phyloP scores from a whole-genome alignment of 2,329 filamentous ascomycete genomes.

The Pyricularia sp. region DNA sequence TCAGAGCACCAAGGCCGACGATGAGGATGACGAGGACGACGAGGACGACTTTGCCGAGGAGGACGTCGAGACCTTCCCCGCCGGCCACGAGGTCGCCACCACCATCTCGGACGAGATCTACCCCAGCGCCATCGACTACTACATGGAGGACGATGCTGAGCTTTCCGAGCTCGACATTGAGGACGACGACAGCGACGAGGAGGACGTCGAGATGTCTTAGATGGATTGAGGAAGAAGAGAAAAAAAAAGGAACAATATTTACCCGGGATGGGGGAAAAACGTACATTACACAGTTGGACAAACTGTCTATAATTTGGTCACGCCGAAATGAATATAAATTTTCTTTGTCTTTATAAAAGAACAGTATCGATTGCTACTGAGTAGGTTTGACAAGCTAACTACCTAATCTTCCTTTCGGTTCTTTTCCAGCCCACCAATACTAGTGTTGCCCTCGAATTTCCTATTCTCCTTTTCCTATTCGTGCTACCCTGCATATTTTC shows the following conservation, averaged over 20 bases:
- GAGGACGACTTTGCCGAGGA: conserved; percentile 4
- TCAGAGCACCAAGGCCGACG: conserved; percentile 12
- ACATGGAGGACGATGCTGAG: conserved; percentile 12
- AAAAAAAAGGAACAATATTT: not conserved
- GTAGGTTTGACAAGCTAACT: not conserved
- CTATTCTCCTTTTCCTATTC: no score
- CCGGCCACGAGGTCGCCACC: conserved; percentile 11
- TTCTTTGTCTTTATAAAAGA: not conserved
- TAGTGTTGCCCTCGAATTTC: no score
- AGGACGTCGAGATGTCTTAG: conserved; percentile 11
- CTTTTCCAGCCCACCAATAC: no score
- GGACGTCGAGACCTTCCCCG: conserved; percentile 1
- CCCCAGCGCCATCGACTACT: conserved; percentile 11
- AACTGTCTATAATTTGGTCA: not conserved
- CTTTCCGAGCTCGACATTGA: conserved; percentile 10
- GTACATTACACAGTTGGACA: not conserved
- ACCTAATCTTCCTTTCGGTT: not conserved
- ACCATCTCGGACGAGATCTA: conserved; percentile 11
- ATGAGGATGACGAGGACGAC: conserved; percentile 7
- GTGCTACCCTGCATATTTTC: no score
- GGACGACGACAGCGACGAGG: conserved; percentile 8
- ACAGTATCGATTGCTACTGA: not conserved
- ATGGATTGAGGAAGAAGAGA: not conserved
- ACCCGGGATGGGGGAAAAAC: not conserved
- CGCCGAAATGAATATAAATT: not conserved